A percentile compares a stretch with the other conserved stretches of the same genome.
These are phyloP conservation scores for Trichoderma endophyticum DNA, from an alignment of 2,329 filamentous ascomycete species.

Conservation along the genomic window DNA sequence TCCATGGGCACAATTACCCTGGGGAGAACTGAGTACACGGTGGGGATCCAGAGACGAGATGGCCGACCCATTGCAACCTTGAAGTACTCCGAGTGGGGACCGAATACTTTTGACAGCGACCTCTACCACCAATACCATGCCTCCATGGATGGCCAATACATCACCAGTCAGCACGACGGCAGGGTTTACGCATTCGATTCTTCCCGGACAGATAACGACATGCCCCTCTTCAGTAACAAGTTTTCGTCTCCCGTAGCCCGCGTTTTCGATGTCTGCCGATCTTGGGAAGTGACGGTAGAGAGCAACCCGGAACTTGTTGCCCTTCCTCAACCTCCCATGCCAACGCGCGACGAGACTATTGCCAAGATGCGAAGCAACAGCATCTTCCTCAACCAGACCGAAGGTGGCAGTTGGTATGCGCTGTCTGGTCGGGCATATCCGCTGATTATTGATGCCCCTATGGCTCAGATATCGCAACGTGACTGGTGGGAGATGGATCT, in stretches of 20 bases:
- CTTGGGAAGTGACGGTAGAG: conserved; percentile 58
- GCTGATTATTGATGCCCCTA: conserved; percentile 67
- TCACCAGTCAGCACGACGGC: conserved; percentile 83
- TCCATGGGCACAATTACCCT: conserved; percentile 77
- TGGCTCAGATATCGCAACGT: conserved; percentile 43
- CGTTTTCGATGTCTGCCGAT: conserved; percentile 83
- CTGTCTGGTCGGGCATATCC: conserved; percentile 86
- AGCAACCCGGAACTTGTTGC: conserved; percentile 75
- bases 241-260: conserved; percentile 76
- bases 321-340: conserved; percentile 78
- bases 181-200: conserved; percentile 78
- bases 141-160: conserved; percentile 83
- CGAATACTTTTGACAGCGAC: conserved; percentile 87
- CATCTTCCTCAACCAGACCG: conserved; percentile 84
- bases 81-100: conserved; percentile 90
- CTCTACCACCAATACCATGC: conserved; percentile 76
- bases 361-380: conserved; percentile 56
- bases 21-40: conserved; percentile 83
- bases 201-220: conserved; percentile 48
- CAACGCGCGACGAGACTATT: conserved; percentile 47
- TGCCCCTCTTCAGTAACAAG: conserved; percentile 63
- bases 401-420: conserved; percentile 88
- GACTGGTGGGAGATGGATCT: conserved; percentile 50
- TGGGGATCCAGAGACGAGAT: conserved; percentile 74
- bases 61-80: conserved; percentile 80